A percentile compares a stretch with the other conserved stretches of the same genome.
Conservation (phyloP, 192 early-diverging fungal genomes). For the Phlyctochytrium arcticum region DNA sequence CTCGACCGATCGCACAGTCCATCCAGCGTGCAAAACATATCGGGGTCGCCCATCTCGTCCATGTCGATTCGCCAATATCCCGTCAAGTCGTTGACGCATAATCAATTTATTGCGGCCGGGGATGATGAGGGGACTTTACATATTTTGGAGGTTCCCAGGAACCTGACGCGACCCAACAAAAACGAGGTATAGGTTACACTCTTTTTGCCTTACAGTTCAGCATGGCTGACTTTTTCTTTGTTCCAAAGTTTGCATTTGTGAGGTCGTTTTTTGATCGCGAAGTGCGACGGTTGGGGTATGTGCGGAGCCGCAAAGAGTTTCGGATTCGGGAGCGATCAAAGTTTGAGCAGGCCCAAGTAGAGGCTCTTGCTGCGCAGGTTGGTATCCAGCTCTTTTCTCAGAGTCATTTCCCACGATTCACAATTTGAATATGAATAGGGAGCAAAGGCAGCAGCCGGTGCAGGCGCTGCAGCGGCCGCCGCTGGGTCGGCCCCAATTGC, state of each 20-base stretch:
- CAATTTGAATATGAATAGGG: background rate
- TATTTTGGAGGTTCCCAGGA: constrained; percentile 57
- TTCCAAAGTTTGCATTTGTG: constrained; percentile 38
- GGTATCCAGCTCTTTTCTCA: background rate
- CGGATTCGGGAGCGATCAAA: constrained; percentile 32
- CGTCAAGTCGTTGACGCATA: constrained; percentile 23
- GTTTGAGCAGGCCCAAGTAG: constrained; percentile 42
- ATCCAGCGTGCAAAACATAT: constrained; percentile 31
- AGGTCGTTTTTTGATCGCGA: constrained; percentile 54
- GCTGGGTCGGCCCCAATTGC: constrained; percentile 8
- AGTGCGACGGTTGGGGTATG: constrained; percentile 41
- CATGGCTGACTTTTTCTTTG: background rate
- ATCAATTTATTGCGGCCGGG: constrained; percentile 58
- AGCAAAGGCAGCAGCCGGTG: constrained; percentile 8
- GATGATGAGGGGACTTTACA: constrained; percentile 64
- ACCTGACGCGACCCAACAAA: constrained; percentile 45
- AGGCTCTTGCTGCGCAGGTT: constrained; percentile 33
- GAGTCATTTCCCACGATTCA: background rate
- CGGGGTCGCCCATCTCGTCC: background rate
- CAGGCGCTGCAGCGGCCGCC: background rate
- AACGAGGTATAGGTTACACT: constrained; percentile 45
- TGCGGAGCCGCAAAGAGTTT: constrained; percentile 38
- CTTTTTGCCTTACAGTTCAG: background rate
- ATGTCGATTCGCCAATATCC: background rate
- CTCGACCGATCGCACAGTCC: constrained; percentile 50